phyloP scores from a whole-genome alignment of 2,329 filamentous ascomycete genomes.

The Ascochyta rabiei region DNA sequence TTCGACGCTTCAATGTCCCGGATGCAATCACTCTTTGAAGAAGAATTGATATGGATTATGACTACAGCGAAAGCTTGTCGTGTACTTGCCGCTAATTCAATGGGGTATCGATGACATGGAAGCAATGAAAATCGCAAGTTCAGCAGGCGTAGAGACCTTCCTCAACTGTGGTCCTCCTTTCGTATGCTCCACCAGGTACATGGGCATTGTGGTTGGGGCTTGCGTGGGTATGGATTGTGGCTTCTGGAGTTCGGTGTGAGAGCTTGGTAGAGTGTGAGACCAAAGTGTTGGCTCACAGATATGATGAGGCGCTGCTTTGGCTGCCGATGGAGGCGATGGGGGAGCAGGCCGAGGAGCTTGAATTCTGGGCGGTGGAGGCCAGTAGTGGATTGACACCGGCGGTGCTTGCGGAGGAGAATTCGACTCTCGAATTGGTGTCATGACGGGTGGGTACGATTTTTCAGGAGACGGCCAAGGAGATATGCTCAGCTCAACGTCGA shows the following conservation, averaged over 20 bases:
- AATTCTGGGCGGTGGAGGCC: neutral
- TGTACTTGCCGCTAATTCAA: slow-evolving; percentile 6
- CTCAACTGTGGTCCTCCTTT: slow-evolving; percentile 1
- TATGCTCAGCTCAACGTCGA: slow-evolving; percentile 11
- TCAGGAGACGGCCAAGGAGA: slow-evolving; percentile 7
- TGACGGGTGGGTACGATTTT: neutral
- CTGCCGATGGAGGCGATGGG: neutral
- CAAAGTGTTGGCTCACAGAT: neutral
- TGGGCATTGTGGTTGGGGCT: slow-evolving; percentile 9
- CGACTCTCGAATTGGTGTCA: neutral
- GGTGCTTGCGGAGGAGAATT: neutral
- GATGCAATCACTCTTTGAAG: neutral
- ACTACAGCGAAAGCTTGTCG: neutral
- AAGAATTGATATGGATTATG: neutral
- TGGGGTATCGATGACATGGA: slow-evolving; percentile 18
- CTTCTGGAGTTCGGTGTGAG: neutral
- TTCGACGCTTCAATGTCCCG: neutral
- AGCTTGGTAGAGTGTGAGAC: neutral
- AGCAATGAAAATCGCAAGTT: slow-evolving; percentile 14
- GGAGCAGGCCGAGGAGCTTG: neutral
- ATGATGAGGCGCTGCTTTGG: neutral
- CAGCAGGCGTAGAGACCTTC: slow-evolving; percentile 12
- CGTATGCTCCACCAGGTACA: slow-evolving; percentile 11
- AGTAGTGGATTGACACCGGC: neutral
- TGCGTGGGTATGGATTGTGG: neutral